Evolutionary conservation across 208 protist species (phyloP), one percentile per base, ranked within the genome.

Genomic region (Spongospora subterranea): DNA sequence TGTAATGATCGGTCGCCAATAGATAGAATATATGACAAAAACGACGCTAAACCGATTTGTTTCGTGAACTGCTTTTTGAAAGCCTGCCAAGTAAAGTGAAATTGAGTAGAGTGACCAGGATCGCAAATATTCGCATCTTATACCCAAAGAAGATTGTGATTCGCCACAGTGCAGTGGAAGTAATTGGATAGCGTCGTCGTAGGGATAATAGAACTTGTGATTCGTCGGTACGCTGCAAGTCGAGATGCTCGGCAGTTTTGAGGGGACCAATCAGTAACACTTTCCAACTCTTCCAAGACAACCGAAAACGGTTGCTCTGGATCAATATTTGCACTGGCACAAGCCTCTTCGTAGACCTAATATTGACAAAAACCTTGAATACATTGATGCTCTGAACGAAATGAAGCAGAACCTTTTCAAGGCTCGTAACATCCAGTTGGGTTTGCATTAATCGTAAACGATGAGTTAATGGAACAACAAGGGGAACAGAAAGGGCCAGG

Each of bases 1-100:
- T 91, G 76, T 76, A 91, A 46, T 11, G 90, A 90, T 54, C 90
- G 17, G 91, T 91, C 90, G 65, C 90, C 90, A 77, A 91, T 89
- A 77, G 43, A 43, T 20, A 91, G 32, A 32, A 91, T 89, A 77
- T 91, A 91, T 45, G 65, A 40, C 71, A 91, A 66, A 66, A 91
- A 91, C 13, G 77, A 64, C 17, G 65, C 60, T 38, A 91, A 38
- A 17, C 60, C 90, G 6, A 91, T 88, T 77, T 91, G 90, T 17
- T 53, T 11, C 1, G 90, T 76, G 53, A 91, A 91, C 90, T 91
- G 60, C 39, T 91, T 91, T 76, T 90, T 91, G 64, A 91, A 91
- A 38, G 46, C 89, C 89, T 76, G 90, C 13, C 89, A 91, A 60
- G 13, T 29, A 24, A 60, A 24, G 50, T 60, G 13, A 60, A 60